Conservation (phyloP, 345 rosid species). For the Eutrema yunnanense region DNA sequence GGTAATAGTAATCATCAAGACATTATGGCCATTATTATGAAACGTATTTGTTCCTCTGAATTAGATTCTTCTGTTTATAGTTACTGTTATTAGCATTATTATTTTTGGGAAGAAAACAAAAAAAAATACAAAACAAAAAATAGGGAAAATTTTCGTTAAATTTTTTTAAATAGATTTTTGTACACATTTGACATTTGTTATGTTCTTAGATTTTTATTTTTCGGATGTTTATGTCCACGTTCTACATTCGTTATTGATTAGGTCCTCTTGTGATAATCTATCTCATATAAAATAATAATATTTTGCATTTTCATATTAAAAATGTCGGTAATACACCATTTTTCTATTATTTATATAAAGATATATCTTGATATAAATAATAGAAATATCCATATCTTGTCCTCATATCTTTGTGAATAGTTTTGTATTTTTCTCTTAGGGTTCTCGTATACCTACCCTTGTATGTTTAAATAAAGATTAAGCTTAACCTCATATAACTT, state of each 20-base stretch:
- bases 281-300: not conserved
- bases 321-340: not conserved
- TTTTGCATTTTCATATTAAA: not conserved
- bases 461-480: not conserved
- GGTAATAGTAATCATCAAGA: constrained; percentile 33
- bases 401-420: too few relatives aligned
- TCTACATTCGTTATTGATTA: constrained; percentile 14
- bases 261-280: not conserved
- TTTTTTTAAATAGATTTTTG: not conserved
- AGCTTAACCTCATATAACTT: not conserved
- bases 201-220: constrained; percentile 2
- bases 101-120: not conserved
- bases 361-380: too few relatives aligned
- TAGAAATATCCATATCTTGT: not conserved
- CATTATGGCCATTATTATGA: constrained; percentile 39
- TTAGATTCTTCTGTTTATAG: constrained; percentile 58
- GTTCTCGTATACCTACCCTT: not conserved
- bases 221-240: constrained; percentile 23
- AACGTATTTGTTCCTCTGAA: constrained; percentile 56
- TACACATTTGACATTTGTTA: constrained; percentile 28
- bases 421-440: not conserved
- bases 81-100: constrained; percentile 51
- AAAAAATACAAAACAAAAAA: not conserved
- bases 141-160: not conserved
- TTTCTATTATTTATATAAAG: not conserved